phyloP scores from a whole-genome alignment of 2,329 filamentous ascomycete species.

The Aspergillus quadrilineatus region DNA sequence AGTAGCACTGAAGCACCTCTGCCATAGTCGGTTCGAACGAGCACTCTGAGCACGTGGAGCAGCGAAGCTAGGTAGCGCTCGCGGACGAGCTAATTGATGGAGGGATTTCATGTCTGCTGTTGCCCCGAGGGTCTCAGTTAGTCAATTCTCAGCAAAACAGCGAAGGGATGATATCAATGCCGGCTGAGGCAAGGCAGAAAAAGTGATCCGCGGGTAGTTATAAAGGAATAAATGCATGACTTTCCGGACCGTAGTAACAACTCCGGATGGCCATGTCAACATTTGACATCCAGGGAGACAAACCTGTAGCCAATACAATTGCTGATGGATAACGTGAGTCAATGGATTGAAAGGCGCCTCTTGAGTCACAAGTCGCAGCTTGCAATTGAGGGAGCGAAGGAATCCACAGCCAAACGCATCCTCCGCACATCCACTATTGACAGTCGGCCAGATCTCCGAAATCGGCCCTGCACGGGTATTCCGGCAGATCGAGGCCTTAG shows the following conservation, averaged over 20 bases:
- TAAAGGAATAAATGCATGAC: constrained; percentile 22
- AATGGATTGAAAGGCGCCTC: background rate
- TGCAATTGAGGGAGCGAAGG: background rate
- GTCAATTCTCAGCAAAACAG: background rate
- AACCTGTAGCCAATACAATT: constrained; percentile 2
- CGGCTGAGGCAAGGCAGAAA: background rate
- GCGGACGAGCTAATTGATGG: constrained; percentile 36
- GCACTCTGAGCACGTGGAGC: constrained; percentile 27
- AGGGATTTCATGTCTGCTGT: constrained; percentile 33
- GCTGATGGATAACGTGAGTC: background rate
- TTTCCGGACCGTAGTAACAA: constrained; percentile 27
- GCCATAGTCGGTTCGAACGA: constrained; percentile 43
- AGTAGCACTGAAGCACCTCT: constrained; percentile 49
- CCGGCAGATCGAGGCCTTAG: constrained; percentile 5
- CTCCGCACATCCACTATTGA: constrained; percentile 6
- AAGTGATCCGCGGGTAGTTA: constrained; percentile 11
- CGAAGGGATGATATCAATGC: background rate
- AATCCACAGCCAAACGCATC: background rate
- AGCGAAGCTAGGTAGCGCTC: constrained; percentile 27
- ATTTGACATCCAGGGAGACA: background rate
- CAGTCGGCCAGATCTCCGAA: constrained; percentile 16
- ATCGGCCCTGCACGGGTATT: constrained; percentile 8
- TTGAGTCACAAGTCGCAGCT: constrained; percentile 4
- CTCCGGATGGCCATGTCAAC: constrained; percentile 23
- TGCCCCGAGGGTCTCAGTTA: background rate